Evolutionary conservation across 441 rosid genomes (phyloP).

Genomic region (Aquilaria agallochum): DNA sequence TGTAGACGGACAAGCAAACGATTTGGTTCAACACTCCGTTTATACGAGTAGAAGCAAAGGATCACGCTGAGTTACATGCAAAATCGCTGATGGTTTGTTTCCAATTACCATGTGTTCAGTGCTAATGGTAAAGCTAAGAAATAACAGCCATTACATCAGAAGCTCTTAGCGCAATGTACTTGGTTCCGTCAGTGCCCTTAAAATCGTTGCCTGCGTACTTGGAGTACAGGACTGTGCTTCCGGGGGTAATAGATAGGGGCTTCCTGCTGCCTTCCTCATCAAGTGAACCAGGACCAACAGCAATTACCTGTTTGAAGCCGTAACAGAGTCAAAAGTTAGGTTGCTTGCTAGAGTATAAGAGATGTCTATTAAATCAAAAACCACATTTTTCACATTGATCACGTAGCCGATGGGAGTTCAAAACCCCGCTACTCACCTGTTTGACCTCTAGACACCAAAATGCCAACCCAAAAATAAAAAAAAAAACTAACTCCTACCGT

Average conservation of each 20-base stretch:
- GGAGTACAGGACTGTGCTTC: conserved; percentile 80
- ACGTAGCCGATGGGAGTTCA: neutral
- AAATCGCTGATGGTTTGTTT: no score
- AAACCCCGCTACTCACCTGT: neutral
- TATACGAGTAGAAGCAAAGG: no score
- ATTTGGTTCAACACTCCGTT: no score
- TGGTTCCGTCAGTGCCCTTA: conserved; percentile 73
- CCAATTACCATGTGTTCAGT: no score
- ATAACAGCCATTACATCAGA: conserved; percentile 92
- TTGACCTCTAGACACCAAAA: neutral
- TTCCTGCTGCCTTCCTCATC: conserved; percentile 74
- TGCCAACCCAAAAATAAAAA: neutral
- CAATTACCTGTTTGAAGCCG: conserved; percentile 54
- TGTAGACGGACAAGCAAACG: no score
- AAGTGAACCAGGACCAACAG: conserved; percentile 76
- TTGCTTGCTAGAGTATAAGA: neutral
- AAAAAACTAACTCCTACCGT: conserved; percentile 31
- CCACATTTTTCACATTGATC: neutral
- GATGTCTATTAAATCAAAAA: neutral
- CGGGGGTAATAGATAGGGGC: conserved; percentile 45
- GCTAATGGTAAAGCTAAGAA: conserved; percentile 36
- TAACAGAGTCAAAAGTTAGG: neutral
- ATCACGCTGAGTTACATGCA: no score
- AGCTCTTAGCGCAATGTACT: conserved; percentile 77
- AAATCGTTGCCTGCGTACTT: conserved; percentile 94